A percentile compares a stretch with the other conserved stretches of the same genome.
These are phyloP conservation scores for Aspergillus uvarum DNA, from an alignment of 2,329 filamentous ascomycete genomes.

Conservation along the genomic window DNA sequence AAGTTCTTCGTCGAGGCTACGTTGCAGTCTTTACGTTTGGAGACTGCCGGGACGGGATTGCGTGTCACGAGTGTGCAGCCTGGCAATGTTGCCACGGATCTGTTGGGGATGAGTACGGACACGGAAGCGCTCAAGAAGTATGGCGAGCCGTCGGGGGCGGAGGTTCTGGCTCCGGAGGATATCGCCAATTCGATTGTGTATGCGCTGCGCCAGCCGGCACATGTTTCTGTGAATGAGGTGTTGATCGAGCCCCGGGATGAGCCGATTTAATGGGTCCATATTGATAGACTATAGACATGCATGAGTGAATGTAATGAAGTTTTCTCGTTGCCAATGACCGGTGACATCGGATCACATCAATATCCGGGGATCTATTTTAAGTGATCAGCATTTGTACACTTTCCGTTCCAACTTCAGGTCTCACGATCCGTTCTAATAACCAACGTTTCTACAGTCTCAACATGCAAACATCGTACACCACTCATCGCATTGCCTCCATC, in stretches of 20 bases:
- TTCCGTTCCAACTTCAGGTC: too few relatives aligned
- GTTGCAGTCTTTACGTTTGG: conserved; percentile 70
- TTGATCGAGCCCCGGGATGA: conserved; percentile 76
- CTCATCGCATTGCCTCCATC: too few relatives aligned
- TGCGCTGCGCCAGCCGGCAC: conserved; percentile 69
- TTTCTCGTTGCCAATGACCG: background rate
- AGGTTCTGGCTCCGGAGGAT: conserved; percentile 71
- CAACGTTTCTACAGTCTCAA: too few relatives aligned
- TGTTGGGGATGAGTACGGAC: conserved; percentile 74
- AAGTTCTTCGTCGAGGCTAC: conserved; percentile 86
- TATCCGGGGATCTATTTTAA: too few relatives aligned
- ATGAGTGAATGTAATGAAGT: background rate
- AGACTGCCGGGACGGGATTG: conserved; percentile 72
- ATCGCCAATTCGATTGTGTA: conserved; percentile 72
- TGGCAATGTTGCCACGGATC: conserved; percentile 71
- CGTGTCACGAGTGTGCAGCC: conserved; percentile 75
- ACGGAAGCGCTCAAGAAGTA: conserved; percentile 75
- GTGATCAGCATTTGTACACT: too few relatives aligned
- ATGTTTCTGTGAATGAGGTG: conserved; percentile 78
- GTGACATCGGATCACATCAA: too few relatives aligned
- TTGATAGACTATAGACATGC: background rate
- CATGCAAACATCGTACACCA: too few relatives aligned
- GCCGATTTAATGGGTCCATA: conserved; percentile 55
- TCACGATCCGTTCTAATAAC: too few relatives aligned
- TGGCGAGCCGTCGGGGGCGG: conserved; percentile 71